A percentile compares a stretch with the other conserved stretches of the same genome.
These are phyloP conservation scores for Triticum urartu DNA, from an alignment of 176 grass and related monocot species.

Conservation along the genomic window DNA sequence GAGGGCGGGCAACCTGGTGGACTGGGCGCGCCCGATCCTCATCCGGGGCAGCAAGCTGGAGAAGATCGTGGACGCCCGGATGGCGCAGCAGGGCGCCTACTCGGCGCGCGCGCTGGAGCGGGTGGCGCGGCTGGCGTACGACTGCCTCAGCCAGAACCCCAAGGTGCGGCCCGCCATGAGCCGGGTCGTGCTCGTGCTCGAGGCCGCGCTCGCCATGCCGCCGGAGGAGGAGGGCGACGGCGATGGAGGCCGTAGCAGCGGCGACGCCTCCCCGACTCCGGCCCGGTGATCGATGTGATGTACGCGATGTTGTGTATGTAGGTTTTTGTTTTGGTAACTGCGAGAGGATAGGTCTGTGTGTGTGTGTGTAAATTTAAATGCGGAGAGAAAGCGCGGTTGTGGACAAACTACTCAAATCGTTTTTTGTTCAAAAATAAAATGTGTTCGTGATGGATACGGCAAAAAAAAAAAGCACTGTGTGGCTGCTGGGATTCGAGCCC, in stretches of 20 bases:
- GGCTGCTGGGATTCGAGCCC: constrained; percentile 97
- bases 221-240: not conserved
- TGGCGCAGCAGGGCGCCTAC: constrained; percentile 20
- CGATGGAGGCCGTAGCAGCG: not conserved
- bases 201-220: constrained; percentile 33
- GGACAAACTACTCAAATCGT: not conserved
- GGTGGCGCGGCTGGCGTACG: constrained; percentile 61
- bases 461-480: not conserved
- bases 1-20: constrained; percentile 58
- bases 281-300: not conserved
- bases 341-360: not conserved
- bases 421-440: not conserved
- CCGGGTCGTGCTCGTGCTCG: constrained; percentile 51
- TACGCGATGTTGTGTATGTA: not conserved
- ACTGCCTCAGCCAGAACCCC: constrained; percentile 80
- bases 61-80: constrained; percentile 56
- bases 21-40: constrained; percentile 79
- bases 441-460: too few relatives aligned
- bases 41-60: constrained; percentile 51
- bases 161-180: constrained; percentile 67
- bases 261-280: not conserved
- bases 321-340: not conserved
- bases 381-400: not conserved
- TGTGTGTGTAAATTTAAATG: not conserved
- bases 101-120: constrained; percentile 25